Base-by-base conservation (phyloP, 441 rosid species). In the Adansonia grandidieri region DNA sequence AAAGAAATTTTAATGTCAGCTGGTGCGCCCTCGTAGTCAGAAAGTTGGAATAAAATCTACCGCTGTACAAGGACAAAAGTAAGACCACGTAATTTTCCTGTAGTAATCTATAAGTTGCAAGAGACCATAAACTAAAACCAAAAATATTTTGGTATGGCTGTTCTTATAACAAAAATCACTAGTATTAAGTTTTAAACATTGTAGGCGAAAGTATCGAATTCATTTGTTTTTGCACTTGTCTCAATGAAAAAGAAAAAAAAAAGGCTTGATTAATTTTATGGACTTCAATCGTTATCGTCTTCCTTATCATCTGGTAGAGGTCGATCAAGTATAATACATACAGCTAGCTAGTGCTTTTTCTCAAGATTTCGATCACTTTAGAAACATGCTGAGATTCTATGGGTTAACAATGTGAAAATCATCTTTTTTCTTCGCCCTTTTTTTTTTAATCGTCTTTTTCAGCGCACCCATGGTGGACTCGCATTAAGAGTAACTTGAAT, bases 381-480 rank as follows among this genome's bases (percentile, higher is more conserved):
- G 50, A 40, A 17, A 42, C 71, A 42, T 40, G 50, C 71, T 66
- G 71, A 40, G n/a, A 14, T 66, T 65, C 24, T 6, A 24, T 66
- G 71, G 71, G 71, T 22, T 42, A 44, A 14, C 13, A 44, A 44
- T 44, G 53, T 67, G 71, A 67, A 67, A 67, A 67, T 44, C 71
- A 8, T 42, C 53, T 42, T 66, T 66, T 44, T 37, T 37, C 51
- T 42, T n/a, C 24, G 4, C 50, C 13, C 42, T 42, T 66, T 66
- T 66, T n/a, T 7, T 66, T 50, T 8, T 42, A n/a, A 5, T 42
- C 8, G 6, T 42, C 8, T 42, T 42, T 42, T 9, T n/a, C 53
- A 17, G 32, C 40, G 53, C 28, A 6, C 53, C 9, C 10, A 3
- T 17, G 53, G 53, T 67, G 7, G 51, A 28, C 51, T 66, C 14